Evolutionary conservation across 1,284 basidiomycete genomes (phyloP), one percentile per base, ranked within the genome.

Genomic region (Marasmius sp.): DNA sequence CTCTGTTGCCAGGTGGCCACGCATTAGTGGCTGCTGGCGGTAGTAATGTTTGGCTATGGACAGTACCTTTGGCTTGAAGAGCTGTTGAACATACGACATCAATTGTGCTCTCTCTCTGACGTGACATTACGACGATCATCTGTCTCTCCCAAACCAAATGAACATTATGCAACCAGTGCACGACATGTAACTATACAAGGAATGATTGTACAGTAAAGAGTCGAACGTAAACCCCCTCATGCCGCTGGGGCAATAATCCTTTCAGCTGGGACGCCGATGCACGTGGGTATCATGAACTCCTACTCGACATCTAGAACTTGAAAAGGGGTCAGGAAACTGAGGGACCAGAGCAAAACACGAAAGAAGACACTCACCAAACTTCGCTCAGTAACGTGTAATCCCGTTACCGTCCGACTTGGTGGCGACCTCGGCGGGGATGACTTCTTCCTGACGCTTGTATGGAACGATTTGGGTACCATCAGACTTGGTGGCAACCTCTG

Each of bases 1-100:
- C 71, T 9, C 75, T 85, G 69, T 76, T 78, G 0, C 71, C 75
- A 64, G 75, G 75, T 51, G 85, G 84, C 14, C 66, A 72, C 38
- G 66, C 79, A 41, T 72, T 86, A 59, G 72, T 80, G 27, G 80
- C 75, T 14, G 75, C 74, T 57, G 77, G 76, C 3, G 67, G 68
- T 58, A 76, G 77, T 27, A 76, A 65, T 38, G 61, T 80, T 16
- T 81, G 79, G 78, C 66, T 81, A 18, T 83, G 81, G 78, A 69
- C 10, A 10, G 49, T 14, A 12, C 52, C 34, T 6, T 38, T 18
- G 38, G 8, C 14, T 27, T 51, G 34, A 27, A 1, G 34, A 11
- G 27, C 27, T 27, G 27, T 27, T 27, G 27, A 27, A 5, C 5
- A 27, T 27, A 27, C 27, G 27, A 27, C 5, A 27, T 27, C 27